Evolutionary conservation across 176 grass and related monocot species (phyloP).

Genomic region (Musa acuminata): DNA sequence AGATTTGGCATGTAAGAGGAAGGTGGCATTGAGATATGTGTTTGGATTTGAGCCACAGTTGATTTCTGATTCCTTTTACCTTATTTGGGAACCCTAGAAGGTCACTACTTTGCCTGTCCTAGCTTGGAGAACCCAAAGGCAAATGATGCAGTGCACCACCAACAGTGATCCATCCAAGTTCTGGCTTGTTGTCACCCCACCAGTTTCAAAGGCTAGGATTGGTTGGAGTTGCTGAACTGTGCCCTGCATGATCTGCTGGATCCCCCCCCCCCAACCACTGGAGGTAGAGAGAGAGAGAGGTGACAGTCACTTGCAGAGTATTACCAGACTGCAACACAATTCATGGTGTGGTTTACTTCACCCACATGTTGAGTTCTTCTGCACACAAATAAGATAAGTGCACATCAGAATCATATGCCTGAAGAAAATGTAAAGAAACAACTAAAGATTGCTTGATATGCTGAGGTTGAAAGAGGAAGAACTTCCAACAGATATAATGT

Average conservation of each 20-base stretch:
- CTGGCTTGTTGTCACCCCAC: no score
- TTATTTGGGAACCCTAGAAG: neutral
- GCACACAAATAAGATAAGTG: no score
- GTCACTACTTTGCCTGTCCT: neutral
- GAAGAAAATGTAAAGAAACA: neutral
- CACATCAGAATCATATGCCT: no score
- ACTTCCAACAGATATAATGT: neutral
- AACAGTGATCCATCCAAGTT: no score
- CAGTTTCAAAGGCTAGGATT: no score
- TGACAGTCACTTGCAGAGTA: neutral
- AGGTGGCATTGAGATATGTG: neutral
- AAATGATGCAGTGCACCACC: no score
- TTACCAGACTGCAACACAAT: no score
- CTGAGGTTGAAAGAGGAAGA: neutral
- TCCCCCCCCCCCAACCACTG: neutral
- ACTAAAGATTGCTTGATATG: neutral
- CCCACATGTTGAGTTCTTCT: no score
- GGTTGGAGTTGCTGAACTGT: neutral
- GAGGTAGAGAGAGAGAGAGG: neutral
- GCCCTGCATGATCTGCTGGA: neutral
- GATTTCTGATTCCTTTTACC: neutral
- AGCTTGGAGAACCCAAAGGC: no score
- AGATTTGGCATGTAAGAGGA: conserved; percentile 1
- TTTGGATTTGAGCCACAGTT: neutral
- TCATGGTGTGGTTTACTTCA: no score